Conservation (phyloP, 768 basidiomycete species). For the Mycena alexandri region DNA sequence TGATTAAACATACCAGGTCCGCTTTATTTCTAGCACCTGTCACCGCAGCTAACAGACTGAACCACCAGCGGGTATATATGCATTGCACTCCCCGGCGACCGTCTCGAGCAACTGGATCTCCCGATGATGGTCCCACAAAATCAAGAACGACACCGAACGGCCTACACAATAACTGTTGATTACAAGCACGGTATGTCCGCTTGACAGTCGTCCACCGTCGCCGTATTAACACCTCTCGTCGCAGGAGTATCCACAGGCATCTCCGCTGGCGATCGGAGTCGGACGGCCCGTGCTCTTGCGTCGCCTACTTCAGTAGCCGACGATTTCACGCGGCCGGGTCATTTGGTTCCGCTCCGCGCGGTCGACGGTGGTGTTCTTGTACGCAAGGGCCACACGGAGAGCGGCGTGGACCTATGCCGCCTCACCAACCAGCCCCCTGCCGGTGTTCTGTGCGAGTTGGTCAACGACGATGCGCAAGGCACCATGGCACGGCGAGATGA, state of each 20-base stretch:
- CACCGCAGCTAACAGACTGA: slow-evolving; percentile 8
- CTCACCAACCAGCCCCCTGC: slow-evolving; percentile 78
- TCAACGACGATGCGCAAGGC: slow-evolving; percentile 90
- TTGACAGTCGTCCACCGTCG: too few relatives aligned
- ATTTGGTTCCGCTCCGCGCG: slow-evolving; percentile 94
- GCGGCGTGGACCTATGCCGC: slow-evolving; percentile 86
- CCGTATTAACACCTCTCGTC: not conserved
- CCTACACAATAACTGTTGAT: slow-evolving; percentile 96
- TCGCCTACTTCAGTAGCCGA: slow-evolving; percentile 63
- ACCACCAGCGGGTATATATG: slow-evolving; percentile 90
- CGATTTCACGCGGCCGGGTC: slow-evolving; percentile 94
- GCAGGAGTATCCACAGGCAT: slow-evolving; percentile 95
- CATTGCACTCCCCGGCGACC: slow-evolving; percentile 80
- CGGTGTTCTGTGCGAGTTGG: slow-evolving; percentile 94
- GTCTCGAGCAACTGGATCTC: slow-evolving; percentile 82
- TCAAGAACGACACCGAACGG: slow-evolving; percentile 91
- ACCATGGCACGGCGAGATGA: slow-evolving; percentile 97
- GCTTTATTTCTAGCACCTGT: slow-evolving; percentile 43
- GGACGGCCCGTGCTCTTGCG: slow-evolving; percentile 89
- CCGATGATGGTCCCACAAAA: slow-evolving; percentile 96
- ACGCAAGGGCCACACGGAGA: slow-evolving; percentile 96
- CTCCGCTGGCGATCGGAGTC: slow-evolving; percentile 93
- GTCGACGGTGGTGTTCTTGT: slow-evolving; percentile 85
- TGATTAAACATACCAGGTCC: slow-evolving; percentile 96
- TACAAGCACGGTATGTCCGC: slow-evolving; percentile 80